phyloP scores from a whole-genome alignment of 306 rosid genomes.

The Macrotyloma uniflorum region DNA sequence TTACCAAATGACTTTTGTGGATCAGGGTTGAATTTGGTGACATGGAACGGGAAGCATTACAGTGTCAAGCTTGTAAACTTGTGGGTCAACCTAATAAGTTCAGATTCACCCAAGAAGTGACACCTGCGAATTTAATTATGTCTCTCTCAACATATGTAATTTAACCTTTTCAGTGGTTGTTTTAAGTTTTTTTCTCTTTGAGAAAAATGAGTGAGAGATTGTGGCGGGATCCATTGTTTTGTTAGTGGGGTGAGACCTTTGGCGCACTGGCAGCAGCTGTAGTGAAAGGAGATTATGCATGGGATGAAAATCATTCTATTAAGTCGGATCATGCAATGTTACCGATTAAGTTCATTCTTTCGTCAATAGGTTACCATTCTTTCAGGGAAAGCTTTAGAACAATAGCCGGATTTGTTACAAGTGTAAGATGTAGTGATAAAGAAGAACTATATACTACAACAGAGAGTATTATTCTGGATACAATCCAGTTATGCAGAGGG shows the following conservation, averaged over 20 bases:
- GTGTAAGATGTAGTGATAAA: slow-evolving; percentile 42
- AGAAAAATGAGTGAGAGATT: slow-evolving; percentile 22
- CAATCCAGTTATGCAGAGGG: slow-evolving; percentile 34
- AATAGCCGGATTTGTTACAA: slow-evolving; percentile 28
- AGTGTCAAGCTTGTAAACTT: slow-evolving; percentile 72
- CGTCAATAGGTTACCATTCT: slow-evolving; percentile 48
- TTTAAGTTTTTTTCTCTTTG: not conserved
- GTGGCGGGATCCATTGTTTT: slow-evolving; percentile 18
- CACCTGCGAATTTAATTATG: slow-evolving; percentile 24
- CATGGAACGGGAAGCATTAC: slow-evolving; percentile 77
- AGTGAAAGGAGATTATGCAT: not conserved
- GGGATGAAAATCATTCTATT: slow-evolving; percentile 28
- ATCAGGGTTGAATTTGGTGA: slow-evolving; percentile 70
- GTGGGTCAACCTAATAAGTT: slow-evolving; percentile 78
- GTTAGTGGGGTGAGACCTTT: slow-evolving; percentile 39
- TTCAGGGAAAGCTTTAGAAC: slow-evolving; percentile 45
- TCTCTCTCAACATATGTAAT: slow-evolving; percentile 37
- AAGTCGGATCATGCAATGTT: slow-evolving; percentile 30
- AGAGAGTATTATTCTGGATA: slow-evolving; percentile 31
- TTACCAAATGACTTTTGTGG: slow-evolving; percentile 29
- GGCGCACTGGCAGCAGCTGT: slow-evolving; percentile 20
- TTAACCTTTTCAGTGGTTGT: slow-evolving; percentile 7
- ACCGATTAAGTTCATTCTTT: slow-evolving; percentile 45
- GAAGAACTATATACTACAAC: slow-evolving; percentile 6
- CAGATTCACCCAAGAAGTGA: slow-evolving; percentile 59